Percentiles rank a stretch among this genome's conserved stretches.
Conservation (phyloP, 129 eudicot genomes). For the Helianthus annuus region HanXRQr2.0-SUNRISE NC_035448.2:103589297-103589796, state of each 20-base stretch:
- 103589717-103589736: not conserved
- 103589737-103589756: no score
- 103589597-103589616: constrained; percentile 6
- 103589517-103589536: not conserved
- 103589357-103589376: not conserved
- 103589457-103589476: no score
- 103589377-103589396: no score
- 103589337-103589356: constrained; percentile 7
- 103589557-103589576: not conserved
- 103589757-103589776: no score
- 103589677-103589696: not conserved
- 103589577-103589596: constrained; percentile 27
- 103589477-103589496: not conserved
- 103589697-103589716: not conserved
- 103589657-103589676: constrained; percentile 19
- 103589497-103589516: not conserved
- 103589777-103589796: no score
- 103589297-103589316: not conserved
- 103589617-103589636: not conserved
- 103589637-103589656: not conserved
- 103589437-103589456: no score
- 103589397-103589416: no score
- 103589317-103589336: not conserved
- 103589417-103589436: no score
- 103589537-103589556: constrained; percentile 1